Evolutionary conservation across 2,329 filamentous ascomycete species (phyloP), one percentile per base, ranked within the genome.

Genomic region (Fusarium buharicum): DNA sequence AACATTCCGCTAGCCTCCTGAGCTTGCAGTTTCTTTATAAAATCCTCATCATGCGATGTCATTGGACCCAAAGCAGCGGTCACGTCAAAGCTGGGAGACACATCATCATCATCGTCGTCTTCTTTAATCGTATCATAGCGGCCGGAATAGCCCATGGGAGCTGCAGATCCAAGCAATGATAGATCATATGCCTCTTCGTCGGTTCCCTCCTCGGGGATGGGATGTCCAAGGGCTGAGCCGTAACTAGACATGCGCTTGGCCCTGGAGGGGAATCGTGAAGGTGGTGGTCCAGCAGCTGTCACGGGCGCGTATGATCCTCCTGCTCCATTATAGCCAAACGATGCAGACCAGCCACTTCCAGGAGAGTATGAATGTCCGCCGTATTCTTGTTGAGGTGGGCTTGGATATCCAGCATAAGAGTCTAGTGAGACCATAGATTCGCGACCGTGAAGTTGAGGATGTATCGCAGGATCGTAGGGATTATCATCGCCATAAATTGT

Each of bases 1-100:
- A 88, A 73, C 31, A 75, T 78, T 2, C 85, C 85, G 8, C 74
- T 78, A 2, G 84, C 81, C 67, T 88, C 86, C 59, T 84, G 79
- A 36, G 79, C 75, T 64, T 84, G 82, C 13, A 84, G 66, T 3
- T 74, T 74, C 57, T 72, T 77, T 36, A 82, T 59, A 45, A 84
- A 84, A 6, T 71, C 77, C 7, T 77, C 72, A 45, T 83, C 80
- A 37, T 82, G 79, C 2, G 73, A 62, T 4, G 76, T 76, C 59
- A 77, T 73, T 3, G 82, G 82, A 0, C 83, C 81, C 6, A 81
- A 71, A 6, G 76, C 77, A 31, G 77, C 78, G 9, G 78, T 78
- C 14, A 84, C 57, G 58, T 86, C 82, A 53, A 84, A 79, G 4
- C 73, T 72, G 2, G 76, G 71, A 8, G 71, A 72, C 24, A 66